A percentile compares a stretch with the other conserved stretches of the same genome.
These are phyloP conservation scores for Trichoderma asperellum DNA, from an alignment of 2,329 filamentous ascomycete species.

Conservation along the genomic window DNA sequence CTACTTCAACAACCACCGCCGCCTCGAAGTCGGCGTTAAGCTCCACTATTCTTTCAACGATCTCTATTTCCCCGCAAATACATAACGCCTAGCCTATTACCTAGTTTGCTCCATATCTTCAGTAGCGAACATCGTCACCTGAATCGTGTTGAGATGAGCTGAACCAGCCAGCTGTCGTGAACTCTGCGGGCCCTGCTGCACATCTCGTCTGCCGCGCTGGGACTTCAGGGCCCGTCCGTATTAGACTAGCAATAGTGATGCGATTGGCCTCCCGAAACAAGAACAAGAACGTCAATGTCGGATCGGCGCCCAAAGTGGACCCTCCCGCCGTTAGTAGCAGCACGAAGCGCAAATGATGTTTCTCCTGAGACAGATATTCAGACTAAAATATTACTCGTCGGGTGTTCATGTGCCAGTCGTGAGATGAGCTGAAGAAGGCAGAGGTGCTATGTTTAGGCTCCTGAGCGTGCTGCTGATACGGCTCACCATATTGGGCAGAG, in stretches of 20 bases:
- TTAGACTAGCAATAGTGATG: background rate
- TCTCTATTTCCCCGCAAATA: slow-evolving; percentile 13
- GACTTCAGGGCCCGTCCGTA: background rate
- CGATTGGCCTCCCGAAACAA: background rate
- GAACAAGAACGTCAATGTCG: background rate
- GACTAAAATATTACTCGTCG: slow-evolving; percentile 12
- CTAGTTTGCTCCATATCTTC: background rate
- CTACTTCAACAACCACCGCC: background rate
- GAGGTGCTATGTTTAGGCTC: background rate
- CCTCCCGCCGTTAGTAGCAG: background rate
- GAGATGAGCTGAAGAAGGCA: background rate
- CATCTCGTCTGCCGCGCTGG: background rate
- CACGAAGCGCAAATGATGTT: slow-evolving; percentile 1
- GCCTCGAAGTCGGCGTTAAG: background rate
- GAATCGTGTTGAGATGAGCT: background rate
- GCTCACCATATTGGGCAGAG: background rate
- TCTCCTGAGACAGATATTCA: background rate
- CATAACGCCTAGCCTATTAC: background rate
- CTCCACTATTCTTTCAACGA: background rate
- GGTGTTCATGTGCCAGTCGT: background rate
- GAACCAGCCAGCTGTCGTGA: background rate
- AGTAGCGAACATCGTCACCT: background rate
- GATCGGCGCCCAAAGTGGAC: slow-evolving; percentile 13
- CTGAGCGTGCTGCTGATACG: background rate
- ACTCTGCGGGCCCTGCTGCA: background rate